Conservation (phyloP, 1,284 basidiomycete genomes). For the Cutaneotrichosporon mucoides region DNA sequence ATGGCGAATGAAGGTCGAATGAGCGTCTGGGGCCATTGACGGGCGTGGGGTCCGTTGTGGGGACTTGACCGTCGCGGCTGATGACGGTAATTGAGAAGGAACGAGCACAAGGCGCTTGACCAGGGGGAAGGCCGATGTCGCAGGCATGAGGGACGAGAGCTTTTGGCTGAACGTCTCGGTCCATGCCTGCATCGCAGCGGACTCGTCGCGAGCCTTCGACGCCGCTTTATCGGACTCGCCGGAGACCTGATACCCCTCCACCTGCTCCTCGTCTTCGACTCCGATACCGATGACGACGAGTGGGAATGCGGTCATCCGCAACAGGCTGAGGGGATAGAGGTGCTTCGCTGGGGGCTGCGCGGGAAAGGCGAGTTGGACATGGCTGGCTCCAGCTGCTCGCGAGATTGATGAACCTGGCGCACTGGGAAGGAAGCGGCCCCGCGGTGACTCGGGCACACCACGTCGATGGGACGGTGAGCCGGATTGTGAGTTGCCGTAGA, state of each 20-base stretch:
- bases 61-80: not conserved
- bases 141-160: slow-evolving; percentile 50
- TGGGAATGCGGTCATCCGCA: slow-evolving; percentile 39
- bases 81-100: slow-evolving; percentile 51
- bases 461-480: slow-evolving; percentile 1
- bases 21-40: not conserved
- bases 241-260: slow-evolving; percentile 2
- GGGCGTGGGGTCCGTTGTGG: not conserved
- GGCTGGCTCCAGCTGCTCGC: slow-evolving; percentile 30
- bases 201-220: not conserved
- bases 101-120: slow-evolving; percentile 51
- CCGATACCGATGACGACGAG: slow-evolving; percentile 44
- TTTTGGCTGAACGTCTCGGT: slow-evolving; percentile 33
- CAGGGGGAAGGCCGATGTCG: slow-evolving; percentile 66
- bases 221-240: not conserved
- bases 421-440: slow-evolving; percentile 33
- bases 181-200: slow-evolving; percentile 5
- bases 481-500: not conserved
- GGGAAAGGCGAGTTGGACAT: slow-evolving; percentile 41
- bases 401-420: slow-evolving; percentile 26
- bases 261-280: slow-evolving; percentile 23
- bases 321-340: slow-evolving; percentile 36
- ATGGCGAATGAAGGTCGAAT: slow-evolving; percentile 13
- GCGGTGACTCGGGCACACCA: slow-evolving; percentile 11
- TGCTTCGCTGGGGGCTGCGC: slow-evolving; percentile 34